Conservation (phyloP, 306 rosid species). For the Malus orientalis region DNA sequence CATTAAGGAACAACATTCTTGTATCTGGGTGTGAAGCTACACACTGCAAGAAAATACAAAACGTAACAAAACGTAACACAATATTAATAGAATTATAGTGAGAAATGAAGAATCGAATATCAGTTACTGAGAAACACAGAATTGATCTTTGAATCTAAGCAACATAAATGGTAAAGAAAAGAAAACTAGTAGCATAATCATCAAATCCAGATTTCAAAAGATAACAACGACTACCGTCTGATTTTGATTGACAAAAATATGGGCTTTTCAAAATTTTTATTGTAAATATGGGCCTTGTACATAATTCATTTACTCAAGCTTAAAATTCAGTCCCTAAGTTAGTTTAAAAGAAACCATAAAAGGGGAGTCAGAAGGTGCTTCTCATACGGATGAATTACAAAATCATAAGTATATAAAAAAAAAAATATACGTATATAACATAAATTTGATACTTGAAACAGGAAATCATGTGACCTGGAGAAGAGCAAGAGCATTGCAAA, state of each 20-base stretch:
- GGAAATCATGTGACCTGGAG: conserved; percentile 58
- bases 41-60: conserved; percentile 40
- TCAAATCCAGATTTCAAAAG: background rate
- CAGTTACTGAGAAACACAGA: background rate
- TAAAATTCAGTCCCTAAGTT: background rate
- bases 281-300: background rate
- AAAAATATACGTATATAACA: background rate
- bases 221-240: background rate
- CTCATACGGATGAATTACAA: background rate
- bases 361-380: background rate
- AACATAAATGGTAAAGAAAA: background rate
- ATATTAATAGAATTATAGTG: background rate
- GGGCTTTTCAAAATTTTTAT: background rate
- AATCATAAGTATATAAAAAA: background rate
- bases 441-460: background rate
- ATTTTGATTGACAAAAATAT: background rate
- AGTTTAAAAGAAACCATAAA: background rate
- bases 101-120: background rate
- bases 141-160: background rate
- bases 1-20: conserved; percentile 72
- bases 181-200: background rate
- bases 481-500: conserved; percentile 90
- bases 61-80: background rate
- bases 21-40: conserved; percentile 93
- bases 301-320: background rate